phyloP scores from a whole-genome alignment of 805 yeast species.

The Schwanniomyces vanrijiae region DNA sequence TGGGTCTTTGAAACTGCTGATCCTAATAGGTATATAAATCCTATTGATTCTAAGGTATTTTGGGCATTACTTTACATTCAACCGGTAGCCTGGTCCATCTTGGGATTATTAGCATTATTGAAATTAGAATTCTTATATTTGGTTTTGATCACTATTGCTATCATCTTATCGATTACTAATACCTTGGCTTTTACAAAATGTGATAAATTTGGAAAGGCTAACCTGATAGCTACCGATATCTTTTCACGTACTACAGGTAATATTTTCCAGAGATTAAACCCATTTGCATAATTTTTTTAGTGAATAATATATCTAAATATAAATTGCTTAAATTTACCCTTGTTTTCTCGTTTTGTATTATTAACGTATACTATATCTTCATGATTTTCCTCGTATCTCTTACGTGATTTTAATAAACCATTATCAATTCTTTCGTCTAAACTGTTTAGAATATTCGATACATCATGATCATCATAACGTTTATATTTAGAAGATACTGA shows the following conservation, averaged over 20 bases:
- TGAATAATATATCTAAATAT: slow-evolving; percentile 6
- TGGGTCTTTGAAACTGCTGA: slow-evolving; percentile 92
- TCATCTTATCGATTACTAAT: slow-evolving; percentile 74
- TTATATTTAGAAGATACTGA: neutral
- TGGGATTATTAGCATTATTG: slow-evolving; percentile 76
- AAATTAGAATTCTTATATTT: slow-evolving; percentile 72
- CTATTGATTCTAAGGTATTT: slow-evolving; percentile 86
- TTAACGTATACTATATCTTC: slow-evolving; percentile 3
- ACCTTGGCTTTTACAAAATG: slow-evolving; percentile 89
- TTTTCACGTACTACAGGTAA: slow-evolving; percentile 53
- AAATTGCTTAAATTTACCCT: neutral
- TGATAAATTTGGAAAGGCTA: slow-evolving; percentile 88
- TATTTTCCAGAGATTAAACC: slow-evolving; percentile 48
- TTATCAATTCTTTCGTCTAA: slow-evolving; percentile 4
- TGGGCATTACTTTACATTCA: slow-evolving; percentile 78
- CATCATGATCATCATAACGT: neutral
- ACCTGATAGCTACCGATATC: slow-evolving; percentile 57
- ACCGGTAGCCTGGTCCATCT: slow-evolving; percentile 72
- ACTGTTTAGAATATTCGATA: neutral
- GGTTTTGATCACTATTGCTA: slow-evolving; percentile 63
- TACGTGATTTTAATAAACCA: slow-evolving; percentile 12
- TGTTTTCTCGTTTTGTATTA: neutral
- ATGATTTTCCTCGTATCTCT: slow-evolving; percentile 6
- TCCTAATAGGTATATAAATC: slow-evolving; percentile 71
- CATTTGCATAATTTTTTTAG: slow-evolving; percentile 19